A percentile compares a stretch with the other conserved stretches of the same genome.
Evolutionary conservation across 768 basidiomycete species (phyloP).

Genomic region (Podaxis pistillaris): DNA sequence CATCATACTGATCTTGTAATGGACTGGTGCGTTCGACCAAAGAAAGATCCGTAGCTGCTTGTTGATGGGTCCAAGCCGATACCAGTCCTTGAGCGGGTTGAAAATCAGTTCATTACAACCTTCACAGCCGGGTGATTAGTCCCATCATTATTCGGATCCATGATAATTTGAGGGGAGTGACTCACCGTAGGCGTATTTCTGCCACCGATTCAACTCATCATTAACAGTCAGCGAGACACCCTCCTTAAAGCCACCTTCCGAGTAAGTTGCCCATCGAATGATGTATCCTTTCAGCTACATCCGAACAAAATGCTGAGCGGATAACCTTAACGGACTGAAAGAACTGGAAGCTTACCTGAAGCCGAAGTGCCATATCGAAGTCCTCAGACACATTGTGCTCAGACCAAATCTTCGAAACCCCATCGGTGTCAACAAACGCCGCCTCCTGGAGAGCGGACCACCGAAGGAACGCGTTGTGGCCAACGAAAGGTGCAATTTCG

Average conservation of each 20-base stretch:
- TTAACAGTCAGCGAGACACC: slow-evolving; percentile 88
- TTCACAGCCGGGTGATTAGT: slow-evolving; percentile 20
- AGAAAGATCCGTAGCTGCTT: slow-evolving; percentile 75
- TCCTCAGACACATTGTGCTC: slow-evolving; percentile 83
- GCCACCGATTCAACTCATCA: slow-evolving; percentile 91
- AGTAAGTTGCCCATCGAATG: slow-evolving; percentile 86
- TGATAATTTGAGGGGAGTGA: neutral
- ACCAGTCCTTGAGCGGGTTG: slow-evolving; percentile 80
- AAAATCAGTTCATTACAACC: slow-evolving; percentile 81
- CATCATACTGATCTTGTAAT: slow-evolving; percentile 83
- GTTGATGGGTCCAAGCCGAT: slow-evolving; percentile 77
- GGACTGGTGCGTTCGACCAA: slow-evolving; percentile 75
- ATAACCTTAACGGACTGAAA: neutral
- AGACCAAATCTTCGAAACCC: slow-evolving; percentile 74
- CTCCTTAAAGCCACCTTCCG: slow-evolving; percentile 84
- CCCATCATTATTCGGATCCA: neutral
- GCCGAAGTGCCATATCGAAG: slow-evolving; percentile 75
- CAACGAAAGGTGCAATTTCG: slow-evolving; percentile 81
- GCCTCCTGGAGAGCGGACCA: slow-evolving; percentile 91
- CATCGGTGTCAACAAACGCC: slow-evolving; percentile 63
- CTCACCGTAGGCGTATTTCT: slow-evolving; percentile 79
- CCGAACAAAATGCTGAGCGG: neutral
- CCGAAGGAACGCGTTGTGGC: slow-evolving; percentile 86
- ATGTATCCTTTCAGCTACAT: slow-evolving; percentile 61
- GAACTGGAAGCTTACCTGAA: slow-evolving; percentile 36